Conservation (phyloP, 768 basidiomycete genomes). For the Serendipita indica region DNA sequence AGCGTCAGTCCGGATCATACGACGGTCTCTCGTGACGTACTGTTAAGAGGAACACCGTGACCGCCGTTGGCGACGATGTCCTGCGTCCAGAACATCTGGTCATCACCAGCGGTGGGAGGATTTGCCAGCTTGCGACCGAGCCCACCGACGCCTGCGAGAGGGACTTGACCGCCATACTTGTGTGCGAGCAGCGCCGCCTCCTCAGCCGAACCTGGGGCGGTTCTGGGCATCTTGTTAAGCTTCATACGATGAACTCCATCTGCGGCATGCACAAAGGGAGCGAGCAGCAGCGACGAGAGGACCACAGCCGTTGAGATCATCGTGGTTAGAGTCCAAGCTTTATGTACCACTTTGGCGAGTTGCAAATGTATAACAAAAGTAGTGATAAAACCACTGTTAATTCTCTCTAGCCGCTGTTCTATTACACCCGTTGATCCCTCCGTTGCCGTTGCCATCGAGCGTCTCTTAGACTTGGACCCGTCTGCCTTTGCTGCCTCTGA, state of each 20-base stretch:
- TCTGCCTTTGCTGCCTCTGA: no score
- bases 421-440: no score
- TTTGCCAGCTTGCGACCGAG: slow-evolving; percentile 46
- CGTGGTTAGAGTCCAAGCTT: not conserved
- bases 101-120: slow-evolving; percentile 26
- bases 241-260: slow-evolving; percentile 68
- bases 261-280: slow-evolving; percentile 31
- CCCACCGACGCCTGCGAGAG: slow-evolving; percentile 62
- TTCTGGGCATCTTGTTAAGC: slow-evolving; percentile 62
- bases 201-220: slow-evolving; percentile 37
- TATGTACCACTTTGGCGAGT: not conserved
- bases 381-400: no score
- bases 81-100: slow-evolving; percentile 63
- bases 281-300: slow-evolving; percentile 13
- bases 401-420: no score
- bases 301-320: not conserved
- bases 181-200: slow-evolving; percentile 79
- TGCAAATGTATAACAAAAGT: no score
- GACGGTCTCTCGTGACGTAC: slow-evolving; percentile 33
- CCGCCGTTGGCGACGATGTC: slow-evolving; percentile 46
- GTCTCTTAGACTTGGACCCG: no score
- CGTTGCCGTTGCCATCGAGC: no score
- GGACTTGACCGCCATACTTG: slow-evolving; percentile 71
- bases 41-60: slow-evolving; percentile 77
- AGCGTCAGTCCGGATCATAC: not conserved